Conservation (phyloP, 2,329 filamentous ascomycete species). For the Epichloe baconii region DNA sequence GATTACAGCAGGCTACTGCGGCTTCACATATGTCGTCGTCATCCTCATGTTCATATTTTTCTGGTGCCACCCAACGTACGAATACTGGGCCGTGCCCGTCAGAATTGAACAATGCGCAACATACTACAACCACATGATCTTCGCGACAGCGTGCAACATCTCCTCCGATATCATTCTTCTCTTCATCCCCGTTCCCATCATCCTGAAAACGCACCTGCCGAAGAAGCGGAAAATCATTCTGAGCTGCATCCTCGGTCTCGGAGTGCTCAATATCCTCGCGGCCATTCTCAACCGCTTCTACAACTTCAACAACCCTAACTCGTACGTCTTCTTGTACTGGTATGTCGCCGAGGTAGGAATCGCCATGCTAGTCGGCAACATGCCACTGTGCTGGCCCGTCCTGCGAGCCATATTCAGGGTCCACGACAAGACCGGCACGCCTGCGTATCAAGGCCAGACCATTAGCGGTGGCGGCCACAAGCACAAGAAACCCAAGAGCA, state of each 20-base stretch:
- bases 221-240: slow-evolving; percentile 36
- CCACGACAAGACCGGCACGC: slow-evolving; percentile 11
- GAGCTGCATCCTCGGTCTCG: slow-evolving; percentile 41
- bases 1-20: slow-evolving; percentile 29
- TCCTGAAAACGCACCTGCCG: slow-evolving; percentile 26
- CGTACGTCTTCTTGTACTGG: slow-evolving; percentile 44
- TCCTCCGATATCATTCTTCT: slow-evolving; percentile 32
- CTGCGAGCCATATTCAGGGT: slow-evolving; percentile 29
- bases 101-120: slow-evolving; percentile 29
- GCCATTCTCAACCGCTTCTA: slow-evolving; percentile 49
- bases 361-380: slow-evolving; percentile 45
- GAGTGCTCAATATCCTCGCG: slow-evolving; percentile 40
- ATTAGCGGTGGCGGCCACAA: slow-evolving; percentile 8
- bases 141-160: slow-evolving; percentile 33
- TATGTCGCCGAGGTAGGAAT: slow-evolving; percentile 47
- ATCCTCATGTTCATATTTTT: slow-evolving; percentile 36
- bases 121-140: slow-evolving; percentile 34
- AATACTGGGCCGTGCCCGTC: slow-evolving; percentile 39
- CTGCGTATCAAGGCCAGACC: slow-evolving; percentile 12
- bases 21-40: slow-evolving; percentile 32
- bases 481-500: slow-evolving; percentile 5
- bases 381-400: slow-evolving; percentile 46
- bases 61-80: slow-evolving; percentile 38
- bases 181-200: slow-evolving; percentile 30
- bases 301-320: slow-evolving; percentile 43